phyloP scores from a whole-genome alignment of 305 asterid genomes.

The Euphrasia arctica region DNA sequence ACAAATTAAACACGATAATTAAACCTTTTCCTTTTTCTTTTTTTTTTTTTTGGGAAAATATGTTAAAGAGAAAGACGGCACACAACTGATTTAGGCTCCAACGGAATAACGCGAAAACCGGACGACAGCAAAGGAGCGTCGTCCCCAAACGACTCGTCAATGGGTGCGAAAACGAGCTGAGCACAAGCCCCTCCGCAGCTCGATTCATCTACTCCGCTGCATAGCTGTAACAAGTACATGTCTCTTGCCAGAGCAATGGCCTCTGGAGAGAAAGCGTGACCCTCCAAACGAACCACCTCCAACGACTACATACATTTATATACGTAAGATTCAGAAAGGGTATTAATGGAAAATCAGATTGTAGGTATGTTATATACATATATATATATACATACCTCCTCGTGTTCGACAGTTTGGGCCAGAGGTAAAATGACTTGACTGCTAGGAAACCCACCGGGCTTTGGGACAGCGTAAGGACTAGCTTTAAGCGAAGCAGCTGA shows the following conservation, averaged over 20 bases:
- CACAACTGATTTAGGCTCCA: constrained; percentile 84
- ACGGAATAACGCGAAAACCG: constrained; percentile 91
- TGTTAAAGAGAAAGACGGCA: constrained; percentile 10
- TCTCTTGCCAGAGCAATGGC: constrained; percentile 83
- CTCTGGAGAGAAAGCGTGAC: constrained; percentile 85
- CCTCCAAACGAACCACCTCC: constrained; percentile 94
- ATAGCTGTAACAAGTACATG: constrained; percentile 88
- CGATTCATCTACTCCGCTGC: constrained; percentile 87
- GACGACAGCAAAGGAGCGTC: constrained; percentile 91
- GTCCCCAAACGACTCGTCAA: constrained; percentile 89
- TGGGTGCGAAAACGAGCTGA: constrained; percentile 93
- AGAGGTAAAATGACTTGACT: constrained; percentile 90
- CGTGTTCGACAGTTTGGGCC: constrained; percentile 86
- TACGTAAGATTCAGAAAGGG: not conserved
- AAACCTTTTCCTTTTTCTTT: not conserved
- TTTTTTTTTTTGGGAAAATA: not conserved
- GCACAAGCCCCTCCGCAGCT: constrained; percentile 64
- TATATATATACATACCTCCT: constrained; percentile 53
- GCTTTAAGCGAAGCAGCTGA: constrained; percentile 88
- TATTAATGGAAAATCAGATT: constrained; percentile 6
- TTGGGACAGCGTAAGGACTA: constrained; percentile 79
- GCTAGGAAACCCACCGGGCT: constrained; percentile 77
- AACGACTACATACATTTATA: constrained; percentile 50
- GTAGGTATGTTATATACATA: too few species aligned
- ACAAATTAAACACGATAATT: not conserved